These are phyloP conservation scores for Articulospora tetracladia DNA, from an alignment of 495 filamentous ascomycete species.

Conservation along the genomic window DNA sequence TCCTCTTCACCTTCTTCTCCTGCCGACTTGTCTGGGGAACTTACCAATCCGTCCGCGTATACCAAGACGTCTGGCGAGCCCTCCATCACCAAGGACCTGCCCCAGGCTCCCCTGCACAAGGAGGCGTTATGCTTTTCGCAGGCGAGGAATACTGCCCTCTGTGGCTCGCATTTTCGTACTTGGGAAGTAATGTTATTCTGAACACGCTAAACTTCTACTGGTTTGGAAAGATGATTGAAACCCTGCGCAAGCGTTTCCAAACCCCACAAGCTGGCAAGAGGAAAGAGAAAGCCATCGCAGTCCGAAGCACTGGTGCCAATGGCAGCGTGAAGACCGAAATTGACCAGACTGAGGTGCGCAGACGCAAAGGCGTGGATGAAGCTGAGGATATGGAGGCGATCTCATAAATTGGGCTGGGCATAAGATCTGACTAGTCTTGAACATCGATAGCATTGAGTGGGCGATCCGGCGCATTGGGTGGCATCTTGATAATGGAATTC, in stretches of 20 bases:
- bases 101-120: constrained; percentile 24
- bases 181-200: constrained; percentile 71
- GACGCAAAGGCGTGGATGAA: constrained; percentile 17
- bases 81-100: constrained; percentile 36
- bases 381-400: constrained; percentile 11
- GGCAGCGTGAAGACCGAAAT: constrained; percentile 22
- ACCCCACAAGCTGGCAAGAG: constrained; percentile 40
- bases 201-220: constrained; percentile 92
- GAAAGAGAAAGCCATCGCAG: constrained; percentile 26
- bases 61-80: constrained; percentile 73
- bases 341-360: constrained; percentile 29
- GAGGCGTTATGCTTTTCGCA: constrained; percentile 38
- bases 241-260: constrained; percentile 85
- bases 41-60: constrained; percentile 72
- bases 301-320: constrained; percentile 25
- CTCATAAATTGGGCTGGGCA: constrained; percentile 1
- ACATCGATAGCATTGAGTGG: neutral
- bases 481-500: neutral
- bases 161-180: constrained; percentile 77
- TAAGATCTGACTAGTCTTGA: neutral
- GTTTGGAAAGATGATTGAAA: constrained; percentile 96
- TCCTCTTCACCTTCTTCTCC: constrained; percentile 73
- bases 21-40: constrained; percentile 92
- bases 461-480: neutral
- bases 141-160: constrained; percentile 55